Evolutionary conservation across 2,329 filamentous ascomycete species (phyloP), one percentile per base, ranked within the genome.

Genomic region (Pseudogymnoascus sp.): DNA sequence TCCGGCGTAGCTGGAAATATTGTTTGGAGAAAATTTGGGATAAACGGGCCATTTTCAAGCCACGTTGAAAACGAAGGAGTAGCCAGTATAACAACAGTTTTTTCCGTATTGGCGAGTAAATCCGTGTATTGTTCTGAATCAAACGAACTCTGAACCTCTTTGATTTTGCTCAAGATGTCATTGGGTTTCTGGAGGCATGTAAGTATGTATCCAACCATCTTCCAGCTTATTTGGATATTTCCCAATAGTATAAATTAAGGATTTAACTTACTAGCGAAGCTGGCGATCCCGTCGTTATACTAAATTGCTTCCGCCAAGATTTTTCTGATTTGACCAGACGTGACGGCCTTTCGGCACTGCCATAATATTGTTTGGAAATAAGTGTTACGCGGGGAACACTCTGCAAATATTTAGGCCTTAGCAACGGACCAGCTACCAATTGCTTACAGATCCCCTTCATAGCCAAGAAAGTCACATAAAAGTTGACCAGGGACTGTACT

Each of bases 61-160:
- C 71, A 70, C 14, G 60, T 62, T 16, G 70, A 66, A 63, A 72
- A 72, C 38, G 63, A 65, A 28, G 72, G 72, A 7, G 73, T 75
- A 18, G 69, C 68, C n/a, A 75, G 65, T 10, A 75, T 67, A 4
- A 75, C 67, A 10, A 75, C 12, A 38, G 68, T 60, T 31, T 42
- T 56, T 18, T 56, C 50, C 25, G 50, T 56, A 14, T 56, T 56
- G 28, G 16, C 50, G 50, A 35, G 50, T 56, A 56, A 56, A 21
- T 12, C 28, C 12, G 18, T 56, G 28, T 56, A 35, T 7, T 35
- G n/a, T 14, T 56, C 28, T 11, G 50, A 56, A 56, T 56, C 50
- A 21, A 56, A 56, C n/a, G 50, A 56, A 14, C 25, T 56, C 16
- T 56, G 50, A 33, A 56, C 50, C 16, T 56, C 50, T 35, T 21